Evolutionary conservation across 306 rosid genomes (phyloP).

Genomic region (Hylodesmum podocarpum): DNA sequence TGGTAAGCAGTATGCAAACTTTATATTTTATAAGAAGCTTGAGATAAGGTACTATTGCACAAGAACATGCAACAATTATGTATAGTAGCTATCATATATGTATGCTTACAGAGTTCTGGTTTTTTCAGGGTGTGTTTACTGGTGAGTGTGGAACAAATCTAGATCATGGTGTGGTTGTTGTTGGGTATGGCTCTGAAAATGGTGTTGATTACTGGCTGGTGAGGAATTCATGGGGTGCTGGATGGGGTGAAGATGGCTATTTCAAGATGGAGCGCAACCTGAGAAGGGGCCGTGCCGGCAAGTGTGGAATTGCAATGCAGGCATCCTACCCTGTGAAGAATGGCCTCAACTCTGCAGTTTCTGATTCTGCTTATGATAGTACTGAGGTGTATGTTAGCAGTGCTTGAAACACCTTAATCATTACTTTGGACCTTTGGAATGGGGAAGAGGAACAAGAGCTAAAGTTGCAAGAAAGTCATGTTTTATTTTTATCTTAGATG

Average conservation of each 20-base stretch:
- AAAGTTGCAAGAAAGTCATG: slow-evolving; percentile 4
- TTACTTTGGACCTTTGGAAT: background rate
- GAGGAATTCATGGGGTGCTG: slow-evolving; percentile 92
- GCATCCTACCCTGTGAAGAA: slow-evolving; percentile 82
- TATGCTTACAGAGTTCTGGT: background rate
- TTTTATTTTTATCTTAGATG: background rate
- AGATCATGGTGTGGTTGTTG: slow-evolving; percentile 87
- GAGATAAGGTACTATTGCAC: background rate
- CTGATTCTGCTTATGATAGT: slow-evolving; percentile 12
- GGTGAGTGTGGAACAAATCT: slow-evolving; percentile 69
- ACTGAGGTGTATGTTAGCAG: slow-evolving; percentile 40
- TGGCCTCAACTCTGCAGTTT: slow-evolving; percentile 28
- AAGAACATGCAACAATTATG: background rate
- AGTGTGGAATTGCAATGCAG: slow-evolving; percentile 82
- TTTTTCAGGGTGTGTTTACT: slow-evolving; percentile 74
- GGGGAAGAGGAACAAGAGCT: slow-evolving; percentile 6
- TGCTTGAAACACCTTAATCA: slow-evolving; percentile 29
- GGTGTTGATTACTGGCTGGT: slow-evolving; percentile 89
- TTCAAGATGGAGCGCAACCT: slow-evolving; percentile 73
- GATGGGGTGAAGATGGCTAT: slow-evolving; percentile 92
- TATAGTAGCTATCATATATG: background rate
- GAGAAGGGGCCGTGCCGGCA: slow-evolving; percentile 36
- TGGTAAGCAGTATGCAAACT: background rate
- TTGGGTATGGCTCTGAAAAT: slow-evolving; percentile 84
- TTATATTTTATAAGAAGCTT: background rate